Evolutionary conservation across 1,284 basidiomycete genomes (phyloP).

Genomic region (Boletellus deceptivus): DNA sequence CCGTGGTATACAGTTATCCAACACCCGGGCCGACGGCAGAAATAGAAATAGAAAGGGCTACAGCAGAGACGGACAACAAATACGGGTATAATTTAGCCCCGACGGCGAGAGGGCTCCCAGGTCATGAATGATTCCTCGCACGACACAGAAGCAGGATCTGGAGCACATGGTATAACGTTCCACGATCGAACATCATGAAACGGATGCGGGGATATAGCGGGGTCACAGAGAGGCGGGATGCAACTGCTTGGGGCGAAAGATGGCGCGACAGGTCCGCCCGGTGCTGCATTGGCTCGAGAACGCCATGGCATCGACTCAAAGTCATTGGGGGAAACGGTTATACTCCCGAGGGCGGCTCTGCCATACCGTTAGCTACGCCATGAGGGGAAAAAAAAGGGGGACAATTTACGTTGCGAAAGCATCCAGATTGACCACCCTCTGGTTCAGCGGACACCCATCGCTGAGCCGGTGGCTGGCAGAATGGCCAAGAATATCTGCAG

Average conservation of each 20-base stretch:
- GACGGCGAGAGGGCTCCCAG: slow-evolving; percentile 39
- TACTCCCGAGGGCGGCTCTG: slow-evolving; percentile 40
- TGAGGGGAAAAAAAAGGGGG: background rate
- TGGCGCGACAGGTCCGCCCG: slow-evolving; percentile 2
- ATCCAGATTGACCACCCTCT: slow-evolving; percentile 56
- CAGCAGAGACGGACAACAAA: background rate
- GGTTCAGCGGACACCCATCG: slow-evolving; percentile 48
- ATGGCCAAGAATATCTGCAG: slow-evolving; percentile 52
- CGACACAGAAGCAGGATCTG: slow-evolving; percentile 23
- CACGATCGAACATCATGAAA: slow-evolving; percentile 34
- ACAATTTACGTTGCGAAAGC: slow-evolving; percentile 53
- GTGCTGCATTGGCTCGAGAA: slow-evolving; percentile 13
- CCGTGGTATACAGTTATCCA: slow-evolving; percentile 6
- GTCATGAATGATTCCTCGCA: slow-evolving; percentile 47
- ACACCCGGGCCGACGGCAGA: background rate
- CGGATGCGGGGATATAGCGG: slow-evolving; percentile 27
- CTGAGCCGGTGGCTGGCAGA: slow-evolving; percentile 49
- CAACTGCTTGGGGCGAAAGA: slow-evolving; percentile 10
- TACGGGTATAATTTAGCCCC: slow-evolving; percentile 13
- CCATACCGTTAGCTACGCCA: slow-evolving; percentile 3
- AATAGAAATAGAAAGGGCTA: background rate
- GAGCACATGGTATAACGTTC: slow-evolving; percentile 25
- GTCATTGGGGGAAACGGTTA: slow-evolving; percentile 28
- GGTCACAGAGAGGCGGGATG: slow-evolving; percentile 8
- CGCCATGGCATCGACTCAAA: slow-evolving; percentile 12